phyloP scores from a whole-genome alignment of 78 protist genomes.

The Dictyostelium firmibasis region DNA sequence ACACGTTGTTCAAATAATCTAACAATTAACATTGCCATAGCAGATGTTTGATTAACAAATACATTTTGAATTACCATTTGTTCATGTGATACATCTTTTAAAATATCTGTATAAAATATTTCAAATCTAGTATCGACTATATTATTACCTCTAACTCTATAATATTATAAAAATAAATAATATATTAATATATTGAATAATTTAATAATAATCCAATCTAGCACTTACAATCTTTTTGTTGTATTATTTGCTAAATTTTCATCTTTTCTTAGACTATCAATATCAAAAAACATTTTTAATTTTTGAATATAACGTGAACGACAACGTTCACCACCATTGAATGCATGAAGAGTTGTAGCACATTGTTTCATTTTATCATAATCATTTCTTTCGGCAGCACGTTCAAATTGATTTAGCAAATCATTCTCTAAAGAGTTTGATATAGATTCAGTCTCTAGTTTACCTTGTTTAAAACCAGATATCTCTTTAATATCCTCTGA shows the following conservation, averaged over 20 bases:
- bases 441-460: constrained; percentile 34
- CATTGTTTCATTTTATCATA: constrained; percentile 69
- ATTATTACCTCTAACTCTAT: not conserved
- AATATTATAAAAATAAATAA: not conserved
- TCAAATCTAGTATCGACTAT: constrained; percentile 46
- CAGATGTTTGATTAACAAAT: constrained; percentile 66
- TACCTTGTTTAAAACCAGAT: constrained; percentile 26
- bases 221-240: constrained; percentile 24
- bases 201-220: too few relatives aligned
- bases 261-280: constrained; percentile 21
- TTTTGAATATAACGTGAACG: constrained; percentile 52
- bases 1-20: constrained; percentile 77
- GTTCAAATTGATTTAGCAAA: constrained; percentile 55
- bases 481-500: constrained; percentile 72
- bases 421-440: constrained; percentile 45
- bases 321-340: constrained; percentile 68
- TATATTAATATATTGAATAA: not conserved
- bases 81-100: constrained; percentile 38
- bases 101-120: constrained; percentile 31
- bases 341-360: constrained; percentile 39
- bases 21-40: constrained; percentile 52
- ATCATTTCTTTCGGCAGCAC: constrained; percentile 62
- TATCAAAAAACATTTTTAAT: constrained; percentile 67
- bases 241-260: constrained; percentile 33
- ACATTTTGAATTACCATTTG: constrained; percentile 56